Conservation (phyloP, 2,329 filamentous ascomycete genomes). For the Colletotrichum chrysophilum region DNA sequence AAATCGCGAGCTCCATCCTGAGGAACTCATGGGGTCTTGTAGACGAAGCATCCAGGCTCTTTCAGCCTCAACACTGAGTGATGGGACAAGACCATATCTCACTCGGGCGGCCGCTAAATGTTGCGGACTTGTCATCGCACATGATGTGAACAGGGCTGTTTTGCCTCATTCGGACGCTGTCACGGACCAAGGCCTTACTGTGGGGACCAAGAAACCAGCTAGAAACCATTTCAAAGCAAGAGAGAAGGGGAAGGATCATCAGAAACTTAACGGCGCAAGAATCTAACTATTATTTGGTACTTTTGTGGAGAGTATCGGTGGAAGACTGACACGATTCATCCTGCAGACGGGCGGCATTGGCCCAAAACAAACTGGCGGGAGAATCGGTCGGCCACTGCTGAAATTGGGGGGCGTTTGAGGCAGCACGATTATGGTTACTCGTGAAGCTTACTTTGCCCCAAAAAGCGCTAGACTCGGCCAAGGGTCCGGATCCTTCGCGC, state of each 20-base stretch:
- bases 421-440: neutral
- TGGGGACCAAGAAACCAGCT: neutral
- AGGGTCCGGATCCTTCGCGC: conserved; percentile 7
- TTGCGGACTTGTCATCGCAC: neutral
- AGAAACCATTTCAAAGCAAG: neutral
- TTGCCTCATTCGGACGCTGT: neutral
- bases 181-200: neutral
- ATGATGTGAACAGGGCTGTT: neutral
- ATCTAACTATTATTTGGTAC: neutral
- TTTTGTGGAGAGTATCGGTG: neutral
- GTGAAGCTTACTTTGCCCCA: neutral
- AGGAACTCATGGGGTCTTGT: neutral
- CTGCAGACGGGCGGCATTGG: neutral
- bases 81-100: neutral
- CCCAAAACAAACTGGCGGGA: neutral
- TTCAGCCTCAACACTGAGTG: neutral
- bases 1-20: accelerated
- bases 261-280: neutral
- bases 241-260: neutral
- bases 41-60: neutral
- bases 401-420: neutral
- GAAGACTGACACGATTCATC: neutral
- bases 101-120: neutral
- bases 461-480: neutral
- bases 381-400: neutral